Evolutionary conservation across 2,329 filamentous ascomycete species (phyloP).

Genomic region (Curvularia sp.): DNA sequence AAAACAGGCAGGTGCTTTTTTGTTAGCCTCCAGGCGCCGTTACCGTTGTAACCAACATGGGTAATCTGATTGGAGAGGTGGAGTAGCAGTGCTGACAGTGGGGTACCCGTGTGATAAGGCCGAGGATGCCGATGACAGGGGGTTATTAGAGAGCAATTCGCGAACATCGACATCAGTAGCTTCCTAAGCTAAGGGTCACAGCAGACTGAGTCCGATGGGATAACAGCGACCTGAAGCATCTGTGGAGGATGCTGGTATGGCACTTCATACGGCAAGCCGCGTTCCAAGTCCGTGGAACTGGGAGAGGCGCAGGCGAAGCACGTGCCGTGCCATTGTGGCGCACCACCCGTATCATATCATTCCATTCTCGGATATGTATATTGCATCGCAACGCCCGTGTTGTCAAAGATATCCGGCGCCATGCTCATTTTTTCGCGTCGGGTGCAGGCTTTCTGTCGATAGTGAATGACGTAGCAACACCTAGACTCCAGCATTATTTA

Average conservation of each 20-base stretch:
- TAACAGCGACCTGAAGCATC: neutral
- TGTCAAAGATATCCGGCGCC: neutral
- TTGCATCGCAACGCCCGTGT: neutral
- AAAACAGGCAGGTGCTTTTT: neutral
- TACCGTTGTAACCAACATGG: neutral
- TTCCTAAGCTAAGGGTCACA: neutral
- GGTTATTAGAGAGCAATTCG: neutral
- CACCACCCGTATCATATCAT: neutral
- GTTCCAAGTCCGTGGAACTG: neutral
- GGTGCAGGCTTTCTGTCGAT: neutral
- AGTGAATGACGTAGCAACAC: neutral
- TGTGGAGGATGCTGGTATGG: neutral
- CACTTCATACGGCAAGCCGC: neutral
- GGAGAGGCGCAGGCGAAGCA: neutral
- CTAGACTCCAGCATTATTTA: neutral
- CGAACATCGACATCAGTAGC: neutral
- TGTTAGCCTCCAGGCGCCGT: slow-evolving; percentile 3
- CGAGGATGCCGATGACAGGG: slow-evolving; percentile 3
- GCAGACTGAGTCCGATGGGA: neutral
- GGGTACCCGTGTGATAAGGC: slow-evolving; percentile 7
- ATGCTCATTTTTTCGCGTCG: neutral
- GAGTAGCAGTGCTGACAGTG: slow-evolving; percentile 4
- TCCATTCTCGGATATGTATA: neutral
- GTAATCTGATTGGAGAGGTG: slow-evolving; percentile 13
- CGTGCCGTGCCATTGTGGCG: neutral